Percentiles rank a stretch among this genome's conserved stretches.
Evolutionary conservation across 1,284 basidiomycete genomes (phyloP).

Genomic region (Inonotus hispidus): DNA sequence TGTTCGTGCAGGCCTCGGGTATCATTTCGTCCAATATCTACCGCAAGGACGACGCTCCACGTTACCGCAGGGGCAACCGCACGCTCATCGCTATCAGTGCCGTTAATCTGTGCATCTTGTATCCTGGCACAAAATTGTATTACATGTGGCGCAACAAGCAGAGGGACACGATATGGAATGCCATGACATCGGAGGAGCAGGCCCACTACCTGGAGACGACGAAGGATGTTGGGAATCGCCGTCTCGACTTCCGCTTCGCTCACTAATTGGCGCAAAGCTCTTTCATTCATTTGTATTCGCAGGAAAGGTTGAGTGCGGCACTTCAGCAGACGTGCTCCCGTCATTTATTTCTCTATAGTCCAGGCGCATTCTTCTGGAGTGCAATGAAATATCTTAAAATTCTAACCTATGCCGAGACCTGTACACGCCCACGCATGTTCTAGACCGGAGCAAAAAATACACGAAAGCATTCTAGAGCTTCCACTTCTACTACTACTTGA

Average conservation of each 20-base stretch:
- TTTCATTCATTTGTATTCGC: no score
- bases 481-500: no score
- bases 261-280: conserved; percentile 25
- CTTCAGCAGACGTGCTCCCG: no score
- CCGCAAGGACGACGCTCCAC: conserved; percentile 45
- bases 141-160: conserved; percentile 48
- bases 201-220: conserved; percentile 39
- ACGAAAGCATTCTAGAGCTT: no score
- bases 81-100: conserved; percentile 39
- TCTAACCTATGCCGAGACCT: no score
- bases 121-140: conserved; percentile 45
- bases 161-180: conserved; percentile 44
- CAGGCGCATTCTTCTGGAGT: no score
- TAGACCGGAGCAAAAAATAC: no score
- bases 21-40: conserved; percentile 46
- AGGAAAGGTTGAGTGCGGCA: no score
- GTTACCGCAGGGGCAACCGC: conserved; percentile 46
- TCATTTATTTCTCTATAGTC: no score
- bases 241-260: conserved; percentile 41
- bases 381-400: no score
- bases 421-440: no score
- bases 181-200: conserved; percentile 44
- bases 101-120: conserved; percentile 44
- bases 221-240: conserved; percentile 35
- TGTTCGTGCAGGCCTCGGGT: conserved; percentile 45